Evolutionary conservation across 148 eudicot genomes (phyloP).

Genomic region (Persicaria maculosa): DNA sequence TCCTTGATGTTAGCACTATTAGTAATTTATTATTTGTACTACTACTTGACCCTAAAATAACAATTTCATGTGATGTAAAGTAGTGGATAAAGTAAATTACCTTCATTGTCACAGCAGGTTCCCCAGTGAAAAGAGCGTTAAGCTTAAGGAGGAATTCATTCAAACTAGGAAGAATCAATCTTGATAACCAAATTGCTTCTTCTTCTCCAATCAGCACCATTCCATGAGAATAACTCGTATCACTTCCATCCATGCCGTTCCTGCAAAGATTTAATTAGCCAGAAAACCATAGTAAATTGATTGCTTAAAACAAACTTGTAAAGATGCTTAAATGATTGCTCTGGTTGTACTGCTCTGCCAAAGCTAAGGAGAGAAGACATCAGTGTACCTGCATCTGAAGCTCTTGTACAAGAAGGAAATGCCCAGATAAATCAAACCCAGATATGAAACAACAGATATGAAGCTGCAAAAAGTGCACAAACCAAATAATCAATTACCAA

Average conservation of each 20-base stretch:
- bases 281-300: not conserved
- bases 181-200: conserved; percentile 62
- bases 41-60: not conserved
- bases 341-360: not conserved
- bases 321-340: not conserved
- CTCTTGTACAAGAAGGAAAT: conserved; percentile 54
- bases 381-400: conserved; percentile 42
- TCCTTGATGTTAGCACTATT: not conserved
- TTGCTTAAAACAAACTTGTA: not conserved
- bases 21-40: not conserved
- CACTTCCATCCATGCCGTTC: conserved; percentile 14
- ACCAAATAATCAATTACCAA: not conserved
- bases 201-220: conserved; percentile 52
- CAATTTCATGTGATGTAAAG: not conserved
- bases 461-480: conserved; percentile 32
- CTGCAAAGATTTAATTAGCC: conserved; percentile 2
- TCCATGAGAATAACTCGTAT: conserved; percentile 19
- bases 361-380: not conserved
- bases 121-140: conserved; percentile 72
- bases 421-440: conserved; percentile 68
- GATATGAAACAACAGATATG: conserved; percentile 52
- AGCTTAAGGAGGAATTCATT: conserved; percentile 60
- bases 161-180: conserved; percentile 54
- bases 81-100: conserved; percentile 16
- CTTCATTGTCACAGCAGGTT: conserved; percentile 85